Evolutionary conservation across 2,329 filamentous ascomycete genomes (phyloP).

Genomic region (Talaromyces rugulosus): DNA sequence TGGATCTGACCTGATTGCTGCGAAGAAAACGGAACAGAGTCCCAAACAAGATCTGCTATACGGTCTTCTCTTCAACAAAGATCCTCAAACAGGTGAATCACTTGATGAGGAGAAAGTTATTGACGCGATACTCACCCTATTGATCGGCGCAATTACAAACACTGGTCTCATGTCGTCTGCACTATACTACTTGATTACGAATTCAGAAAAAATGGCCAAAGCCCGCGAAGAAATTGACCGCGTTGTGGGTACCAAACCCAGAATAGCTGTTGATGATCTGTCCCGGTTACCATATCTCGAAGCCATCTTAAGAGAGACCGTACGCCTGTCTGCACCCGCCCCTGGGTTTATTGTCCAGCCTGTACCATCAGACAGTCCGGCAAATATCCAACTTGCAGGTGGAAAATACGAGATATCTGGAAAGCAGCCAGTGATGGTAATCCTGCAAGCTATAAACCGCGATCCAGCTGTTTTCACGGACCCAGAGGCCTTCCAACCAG

Average conservation of each 20-base stretch:
- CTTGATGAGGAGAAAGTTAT: conserved; percentile 59
- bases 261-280: conserved; percentile 42
- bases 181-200: conserved; percentile 61
- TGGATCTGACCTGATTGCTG: conserved; percentile 52
- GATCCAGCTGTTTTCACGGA: conserved; percentile 63
- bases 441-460: conserved; percentile 56
- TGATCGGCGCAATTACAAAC: conserved; percentile 65
- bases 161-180: conserved; percentile 62
- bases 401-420: conserved; percentile 60
- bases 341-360: conserved; percentile 54
- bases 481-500: conserved; percentile 62
- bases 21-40: conserved; percentile 51
- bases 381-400: conserved; percentile 45
- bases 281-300: conserved; percentile 63
- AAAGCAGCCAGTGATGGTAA: conserved; percentile 47
- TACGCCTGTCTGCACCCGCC: conserved; percentile 60
- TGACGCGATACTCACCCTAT: conserved; percentile 65
- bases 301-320: conserved; percentile 61
- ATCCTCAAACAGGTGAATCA: conserved; percentile 57
- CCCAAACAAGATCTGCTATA: conserved; percentile 58
- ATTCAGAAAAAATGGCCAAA: conserved; percentile 55
- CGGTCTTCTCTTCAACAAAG: conserved; percentile 54
- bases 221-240: conserved; percentile 65
- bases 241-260: conserved; percentile 56
- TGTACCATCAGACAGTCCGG: conserved; percentile 40